Evolutionary conservation across 768 basidiomycete genomes (phyloP).

Genomic region (Hebeloma cylindrosporum): DNA sequence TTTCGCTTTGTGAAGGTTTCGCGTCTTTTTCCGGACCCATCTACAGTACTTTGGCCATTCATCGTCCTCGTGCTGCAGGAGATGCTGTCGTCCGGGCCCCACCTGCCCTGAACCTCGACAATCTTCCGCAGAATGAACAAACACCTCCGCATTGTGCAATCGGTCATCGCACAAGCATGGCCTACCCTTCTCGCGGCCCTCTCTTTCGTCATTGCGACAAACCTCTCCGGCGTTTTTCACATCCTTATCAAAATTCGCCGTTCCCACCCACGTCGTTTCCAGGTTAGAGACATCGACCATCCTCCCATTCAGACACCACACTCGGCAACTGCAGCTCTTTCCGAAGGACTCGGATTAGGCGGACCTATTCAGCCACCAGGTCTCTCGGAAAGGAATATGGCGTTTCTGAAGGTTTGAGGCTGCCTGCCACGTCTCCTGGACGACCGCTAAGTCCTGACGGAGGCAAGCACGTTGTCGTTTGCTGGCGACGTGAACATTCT

Average conservation of each 20-base stretch:
- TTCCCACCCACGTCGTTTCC: slow-evolving; percentile 88
- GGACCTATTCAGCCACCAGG: slow-evolving; percentile 73
- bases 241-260: slow-evolving; percentile 85
- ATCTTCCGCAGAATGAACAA: slow-evolving; percentile 50
- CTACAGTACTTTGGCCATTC: slow-evolving; percentile 70
- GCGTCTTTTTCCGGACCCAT: slow-evolving; percentile 70
- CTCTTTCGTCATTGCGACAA: slow-evolving; percentile 86
- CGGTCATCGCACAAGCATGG: slow-evolving; percentile 88
- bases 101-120: slow-evolving; percentile 63
- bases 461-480: slow-evolving; percentile 66
- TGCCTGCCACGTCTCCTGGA: slow-evolving; percentile 68
- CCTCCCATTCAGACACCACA: slow-evolving; percentile 56
- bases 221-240: slow-evolving; percentile 93
- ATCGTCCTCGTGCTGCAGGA: slow-evolving; percentile 60
- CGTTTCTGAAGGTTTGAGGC: slow-evolving; percentile 80
- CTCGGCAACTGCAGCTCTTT: slow-evolving; percentile 51
- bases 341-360: slow-evolving; percentile 69
- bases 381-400: slow-evolving; percentile 86
- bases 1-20: slow-evolving; percentile 85
- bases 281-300: slow-evolving; percentile 59
- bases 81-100: slow-evolving; percentile 70
- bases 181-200: slow-evolving; percentile 89
- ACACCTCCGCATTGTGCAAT: slow-evolving; percentile 62
- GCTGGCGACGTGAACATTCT: slow-evolving; percentile 81
- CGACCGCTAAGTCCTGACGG: slow-evolving; percentile 71